Base-by-base conservation (phyloP, 495 filamentous ascomycete species). In the Penicillium goetzii region DNA sequence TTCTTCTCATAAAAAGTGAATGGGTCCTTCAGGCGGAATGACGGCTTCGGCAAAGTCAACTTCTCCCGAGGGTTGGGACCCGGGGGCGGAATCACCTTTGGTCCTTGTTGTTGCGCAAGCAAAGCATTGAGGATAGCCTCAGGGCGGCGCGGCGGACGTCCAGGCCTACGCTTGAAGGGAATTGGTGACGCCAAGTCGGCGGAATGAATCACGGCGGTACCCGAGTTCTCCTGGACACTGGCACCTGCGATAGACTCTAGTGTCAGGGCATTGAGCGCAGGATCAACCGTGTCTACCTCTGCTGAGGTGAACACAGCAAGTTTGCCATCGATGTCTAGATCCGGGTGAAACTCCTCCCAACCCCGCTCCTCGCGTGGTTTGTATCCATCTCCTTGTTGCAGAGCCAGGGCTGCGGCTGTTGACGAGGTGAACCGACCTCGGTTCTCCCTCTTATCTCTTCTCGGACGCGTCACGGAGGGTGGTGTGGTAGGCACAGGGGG, bases 281-380 rank as follows among this genome's bases (percentile, higher is more conserved):
- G 79, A 26, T 76, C 68, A 14, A 79, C 72, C 4, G 78, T 90
- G 72, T 98, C 96, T 17, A 98, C 90, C 55, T 97, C 90, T 61
- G 93, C 86, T 10, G 93, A 85, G 40, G 83, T 85, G 73, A 94
- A 95, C 3, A 97, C 81, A 41, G 86, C 86, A 54, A 98, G 87
- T 19, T 81, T 84, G 30, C 82, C 83, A 52, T 95, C 92, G 61
- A 96, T 90, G 74, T 98, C 93, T 36, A 99, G 84, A 68, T 97
- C 90, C 14, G 90, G 93, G 74, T 99, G 95, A 58, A 97, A 98
- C 75, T 98, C 96, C 69, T 96, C 92, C 90, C 93, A 99, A 15
- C 91, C 90, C 59, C 93, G 88, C 76, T 99, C 95, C 74, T 99
- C 95, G 60, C 95, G 84, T 3, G 95, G 95, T 72, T 99, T 98